Evolutionary conservation across 2,329 filamentous ascomycete genomes (phyloP), one percentile per base, ranked within the genome.

Genomic region (Cladosporium cucumerinum): DNA sequence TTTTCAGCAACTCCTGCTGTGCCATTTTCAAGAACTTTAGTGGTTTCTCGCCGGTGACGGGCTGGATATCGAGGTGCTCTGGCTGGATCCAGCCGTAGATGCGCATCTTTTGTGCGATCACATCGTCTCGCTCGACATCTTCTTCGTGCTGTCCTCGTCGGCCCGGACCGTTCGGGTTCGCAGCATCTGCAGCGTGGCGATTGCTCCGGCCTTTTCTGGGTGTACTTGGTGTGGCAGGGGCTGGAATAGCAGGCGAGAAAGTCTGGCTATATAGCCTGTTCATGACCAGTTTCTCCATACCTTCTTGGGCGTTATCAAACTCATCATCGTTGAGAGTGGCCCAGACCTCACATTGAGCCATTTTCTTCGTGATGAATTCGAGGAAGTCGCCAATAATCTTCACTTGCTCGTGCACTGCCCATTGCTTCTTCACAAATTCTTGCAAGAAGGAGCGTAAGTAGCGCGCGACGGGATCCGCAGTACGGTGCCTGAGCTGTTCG

Each of bases 231-330:
- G 92, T 90, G 3, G 92, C 89, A 0, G 92, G 85, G 8, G 60
- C 49, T 3, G 92, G 87, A 68, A 99, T 99, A 16, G 92, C 92
- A 0, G 95, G 95, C 0, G 94, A 97, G 76, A 99, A 99, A 0
- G 95, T 98, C 77, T 99, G 95, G 0, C 88, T 87, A 77, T 99
- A 99, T 5, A 99, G 81, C 64, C 96, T 85, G 76, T 99, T 99
- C 96, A 99, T 99, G 70, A 99, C 96, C 4, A 99, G 84, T 77
- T 99, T 99, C 81, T 99, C 95, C 95, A 99, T 99, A 36, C 95
- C 95, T 79, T 99, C 95, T 71, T 93, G 88, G 16, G 95, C 95
- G 77, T 99, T 99, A 78, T 99, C 95, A 72, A 99, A 99, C 74
- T 99, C 95, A 43, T 92, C 92, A 76, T 99, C 95, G 0, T 93